Evolutionary conservation across 805 yeast genomes (phyloP).

Genomic region (Lipomyces sp.): DNA sequence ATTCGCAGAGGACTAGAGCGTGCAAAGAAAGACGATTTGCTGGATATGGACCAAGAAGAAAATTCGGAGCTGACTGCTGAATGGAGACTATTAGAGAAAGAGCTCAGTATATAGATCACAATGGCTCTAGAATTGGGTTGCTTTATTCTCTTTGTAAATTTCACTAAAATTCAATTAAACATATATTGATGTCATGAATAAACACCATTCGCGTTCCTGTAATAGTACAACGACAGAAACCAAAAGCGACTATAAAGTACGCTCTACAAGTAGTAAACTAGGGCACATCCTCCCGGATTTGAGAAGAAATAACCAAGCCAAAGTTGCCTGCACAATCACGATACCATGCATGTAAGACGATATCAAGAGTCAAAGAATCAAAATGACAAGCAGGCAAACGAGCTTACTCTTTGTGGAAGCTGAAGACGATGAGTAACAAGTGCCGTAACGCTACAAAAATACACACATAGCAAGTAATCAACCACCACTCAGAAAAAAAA

Average conservation of each 20-base stretch:
- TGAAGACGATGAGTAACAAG: too few species aligned
- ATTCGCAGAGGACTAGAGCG: conserved; percentile 19
- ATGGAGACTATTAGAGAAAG: conserved; percentile 22
- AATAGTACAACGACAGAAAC: too few species aligned
- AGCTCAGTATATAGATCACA: conserved; percentile 5
- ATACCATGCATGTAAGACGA: too few species aligned
- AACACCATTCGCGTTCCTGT: too few species aligned
- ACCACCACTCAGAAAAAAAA: neutral
- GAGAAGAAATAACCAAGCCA: too few species aligned
- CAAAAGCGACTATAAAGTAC: too few species aligned
- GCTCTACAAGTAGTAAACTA: too few species aligned
- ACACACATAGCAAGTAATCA: neutral
- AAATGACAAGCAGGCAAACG: too few species aligned
- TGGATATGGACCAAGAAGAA: conserved; percentile 17
- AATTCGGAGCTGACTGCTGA: conserved; percentile 17
- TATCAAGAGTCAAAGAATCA: too few species aligned
- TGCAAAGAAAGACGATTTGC: conserved; percentile 22
- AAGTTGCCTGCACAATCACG: too few species aligned
- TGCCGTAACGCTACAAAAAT: neutral
- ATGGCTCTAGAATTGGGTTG: neutral
- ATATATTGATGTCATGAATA: neutral
- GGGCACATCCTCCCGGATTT: too few species aligned
- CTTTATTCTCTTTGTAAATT: neutral
- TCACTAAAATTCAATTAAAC: neutral
- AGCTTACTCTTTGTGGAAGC: neutral